Conservation (phyloP, 805 yeast genomes). For the Metschnikowia dekortorum region DNA sequence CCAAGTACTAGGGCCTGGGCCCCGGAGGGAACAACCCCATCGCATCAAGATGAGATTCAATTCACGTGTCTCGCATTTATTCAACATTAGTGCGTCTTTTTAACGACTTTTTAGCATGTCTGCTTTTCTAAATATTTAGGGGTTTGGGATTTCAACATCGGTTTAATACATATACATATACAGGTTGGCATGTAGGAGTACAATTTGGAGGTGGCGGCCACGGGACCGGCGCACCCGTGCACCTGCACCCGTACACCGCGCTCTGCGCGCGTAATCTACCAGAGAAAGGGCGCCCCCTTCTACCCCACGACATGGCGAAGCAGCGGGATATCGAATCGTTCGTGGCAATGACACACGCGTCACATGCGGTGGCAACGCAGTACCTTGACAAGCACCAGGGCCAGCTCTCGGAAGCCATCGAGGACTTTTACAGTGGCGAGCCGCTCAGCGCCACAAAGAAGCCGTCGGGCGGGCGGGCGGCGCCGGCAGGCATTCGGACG, state of each 20-base stretch:
- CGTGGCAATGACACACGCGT: conserved; percentile 32
- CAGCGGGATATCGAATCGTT: conserved; percentile 27
- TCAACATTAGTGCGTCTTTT: conserved; percentile 45
- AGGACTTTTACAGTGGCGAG: conserved; percentile 33
- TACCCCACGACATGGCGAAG: conserved; percentile 16
- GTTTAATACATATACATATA: conserved; percentile 18
- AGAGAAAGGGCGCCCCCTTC: neutral
- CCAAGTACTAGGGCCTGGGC: conserved; percentile 28
- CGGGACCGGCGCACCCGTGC: too few species aligned
- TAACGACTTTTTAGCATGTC: conserved; percentile 21
- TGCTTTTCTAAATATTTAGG: conserved; percentile 22
- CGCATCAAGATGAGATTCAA: conserved; percentile 4
- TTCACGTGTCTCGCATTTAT: conserved; percentile 37
- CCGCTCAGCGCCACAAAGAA: neutral
- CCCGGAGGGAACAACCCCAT: conserved; percentile 4
- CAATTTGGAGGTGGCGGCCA: neutral
- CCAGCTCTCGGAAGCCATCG: conserved; percentile 38
- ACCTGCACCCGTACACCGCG: neutral
- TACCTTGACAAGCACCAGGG: conserved; percentile 33
- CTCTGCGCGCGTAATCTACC: neutral
- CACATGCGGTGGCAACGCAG: conserved; percentile 36
- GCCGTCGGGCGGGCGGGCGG: neutral
- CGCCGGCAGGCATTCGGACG: conserved; percentile 29
- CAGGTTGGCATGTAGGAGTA: neutral
- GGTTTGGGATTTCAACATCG: conserved; percentile 52